phyloP scores from a whole-genome alignment of 495 filamentous ascomycete genomes.

The Penicillium manginii region DNA sequence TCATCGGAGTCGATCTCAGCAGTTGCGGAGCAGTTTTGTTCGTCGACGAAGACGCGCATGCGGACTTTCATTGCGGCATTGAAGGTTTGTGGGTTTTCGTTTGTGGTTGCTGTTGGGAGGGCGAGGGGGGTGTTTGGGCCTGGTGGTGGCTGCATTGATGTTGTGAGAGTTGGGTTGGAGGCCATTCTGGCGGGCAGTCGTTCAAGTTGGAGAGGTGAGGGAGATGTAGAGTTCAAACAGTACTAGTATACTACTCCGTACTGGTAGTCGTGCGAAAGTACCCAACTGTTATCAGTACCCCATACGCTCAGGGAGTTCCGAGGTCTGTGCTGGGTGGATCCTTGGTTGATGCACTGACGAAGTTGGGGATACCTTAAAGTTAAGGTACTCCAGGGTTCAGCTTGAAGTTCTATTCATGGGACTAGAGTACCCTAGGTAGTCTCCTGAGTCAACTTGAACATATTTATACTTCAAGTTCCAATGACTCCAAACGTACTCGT shows the following conservation, averaged over 20 bases:
- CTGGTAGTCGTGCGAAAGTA: too few relatives aligned
- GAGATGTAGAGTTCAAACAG: neutral
- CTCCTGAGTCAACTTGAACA: too few relatives aligned
- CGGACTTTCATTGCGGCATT: constrained; percentile 79
- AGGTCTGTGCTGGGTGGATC: too few relatives aligned
- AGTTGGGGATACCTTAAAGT: too few relatives aligned
- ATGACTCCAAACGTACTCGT: too few relatives aligned
- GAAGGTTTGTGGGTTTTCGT: constrained; percentile 61
- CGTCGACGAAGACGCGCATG: constrained; percentile 73
- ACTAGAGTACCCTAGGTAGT: too few relatives aligned
- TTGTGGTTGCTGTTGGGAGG: constrained; percentile 27
- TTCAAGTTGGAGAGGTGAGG: neutral
- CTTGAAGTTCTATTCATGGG: too few relatives aligned
- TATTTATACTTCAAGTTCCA: too few relatives aligned
- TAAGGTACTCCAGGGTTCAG: too few relatives aligned
- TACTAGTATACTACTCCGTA: too few relatives aligned
- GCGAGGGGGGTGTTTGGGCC: constrained; percentile 17
- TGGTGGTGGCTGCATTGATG: constrained; percentile 31
- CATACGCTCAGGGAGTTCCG: too few relatives aligned
- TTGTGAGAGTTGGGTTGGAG: constrained; percentile 3
- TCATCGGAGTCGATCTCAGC: constrained; percentile 84
- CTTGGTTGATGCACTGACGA: neutral
- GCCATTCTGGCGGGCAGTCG: constrained; percentile 5
- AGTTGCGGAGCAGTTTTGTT: constrained; percentile 68
- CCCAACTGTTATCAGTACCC: neutral